Base-by-base conservation (phyloP, 139 green algal species). In the Astrephomene gubernaculifera region DNA sequence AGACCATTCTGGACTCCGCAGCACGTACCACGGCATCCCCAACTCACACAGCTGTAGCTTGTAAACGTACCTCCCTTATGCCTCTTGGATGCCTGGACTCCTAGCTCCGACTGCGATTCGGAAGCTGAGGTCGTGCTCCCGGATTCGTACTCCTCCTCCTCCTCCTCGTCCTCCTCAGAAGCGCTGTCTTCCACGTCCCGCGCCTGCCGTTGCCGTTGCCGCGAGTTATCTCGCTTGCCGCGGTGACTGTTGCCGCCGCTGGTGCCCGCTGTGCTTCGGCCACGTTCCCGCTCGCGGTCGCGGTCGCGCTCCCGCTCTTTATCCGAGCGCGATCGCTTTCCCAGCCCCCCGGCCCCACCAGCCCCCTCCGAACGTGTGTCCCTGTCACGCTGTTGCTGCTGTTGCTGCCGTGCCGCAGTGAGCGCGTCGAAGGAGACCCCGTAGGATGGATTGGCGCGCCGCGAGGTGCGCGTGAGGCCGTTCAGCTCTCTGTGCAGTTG, bases 401-500 rank as follows among this genome's bases (percentile, higher is more conserved):
- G 72, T 8, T 57, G 75, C 36, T 57, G 75, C 38, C 57, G 41
- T 35, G 31, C 45, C 27, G 73, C 53, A 24, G 9, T 21, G 33
- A 33, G 14, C 12, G 54, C 4, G 35, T 82, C 74, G 25, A 71
- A 21, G 17, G 54, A 35, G 2, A 72, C 10, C 24, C 39, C 60
- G 43, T 61, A 61, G 12, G 33, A 8, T 8, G 75, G 25, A 63
- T 54, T 67, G 44, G 27, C 44, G 9, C 79, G 65, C 27, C 79
- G 45, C 1, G 65, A 79, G 10, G 79, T 70, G 31, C 79, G 79
- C 14, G 67, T 86, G 19, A 90, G 61, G 21, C 82, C 87, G 74
- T 90, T 90, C 14, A 90, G 75, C 82, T 90, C 81, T 17, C 87
- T 53, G 31, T 90, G 87, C 12, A 90, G 68, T 69, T 88, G 43